A percentile compares a stretch with the other conserved stretches of the same genome.
Conservation (phyloP, 1,284 basidiomycete species). For the Marasmius sp. region DNA sequence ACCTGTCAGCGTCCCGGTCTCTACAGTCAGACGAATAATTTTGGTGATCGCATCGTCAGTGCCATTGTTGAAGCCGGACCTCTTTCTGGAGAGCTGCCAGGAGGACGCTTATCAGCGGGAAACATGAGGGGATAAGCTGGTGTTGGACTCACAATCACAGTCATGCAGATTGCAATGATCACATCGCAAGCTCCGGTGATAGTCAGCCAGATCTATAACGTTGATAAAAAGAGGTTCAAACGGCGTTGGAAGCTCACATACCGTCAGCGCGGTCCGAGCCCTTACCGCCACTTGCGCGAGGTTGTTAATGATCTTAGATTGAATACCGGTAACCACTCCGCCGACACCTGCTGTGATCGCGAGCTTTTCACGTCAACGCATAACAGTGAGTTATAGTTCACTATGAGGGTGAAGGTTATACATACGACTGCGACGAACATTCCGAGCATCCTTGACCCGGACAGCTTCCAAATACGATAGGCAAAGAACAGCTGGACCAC, state of each 20-base stretch:
- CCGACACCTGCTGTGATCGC: background rate
- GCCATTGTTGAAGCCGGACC: background rate
- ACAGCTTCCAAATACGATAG: slow-evolving; percentile 21
- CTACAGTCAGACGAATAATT: background rate
- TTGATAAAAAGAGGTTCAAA: background rate
- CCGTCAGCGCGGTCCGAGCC: background rate
- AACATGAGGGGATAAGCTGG: background rate
- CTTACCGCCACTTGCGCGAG: background rate
- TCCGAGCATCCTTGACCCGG: slow-evolving; percentile 15
- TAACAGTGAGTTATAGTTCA: background rate
- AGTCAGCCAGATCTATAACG: background rate
- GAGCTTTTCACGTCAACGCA: background rate
- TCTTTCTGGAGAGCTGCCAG: background rate
- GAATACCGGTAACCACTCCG: background rate
- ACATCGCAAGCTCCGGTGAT: background rate
- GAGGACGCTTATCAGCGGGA: background rate
- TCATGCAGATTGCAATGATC: background rate
- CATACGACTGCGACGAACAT: background rate
- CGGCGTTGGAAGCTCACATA: background rate
- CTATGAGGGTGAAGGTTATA: background rate
- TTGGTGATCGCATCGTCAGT: background rate
- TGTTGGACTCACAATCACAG: background rate
- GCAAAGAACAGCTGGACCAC: slow-evolving; percentile 18
- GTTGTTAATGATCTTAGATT: background rate
- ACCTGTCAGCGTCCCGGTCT: background rate